These are phyloP conservation scores for Saccharomyces eubayanus DNA, from an alignment of 805 yeast species.

Conservation along the genomic window DNA sequence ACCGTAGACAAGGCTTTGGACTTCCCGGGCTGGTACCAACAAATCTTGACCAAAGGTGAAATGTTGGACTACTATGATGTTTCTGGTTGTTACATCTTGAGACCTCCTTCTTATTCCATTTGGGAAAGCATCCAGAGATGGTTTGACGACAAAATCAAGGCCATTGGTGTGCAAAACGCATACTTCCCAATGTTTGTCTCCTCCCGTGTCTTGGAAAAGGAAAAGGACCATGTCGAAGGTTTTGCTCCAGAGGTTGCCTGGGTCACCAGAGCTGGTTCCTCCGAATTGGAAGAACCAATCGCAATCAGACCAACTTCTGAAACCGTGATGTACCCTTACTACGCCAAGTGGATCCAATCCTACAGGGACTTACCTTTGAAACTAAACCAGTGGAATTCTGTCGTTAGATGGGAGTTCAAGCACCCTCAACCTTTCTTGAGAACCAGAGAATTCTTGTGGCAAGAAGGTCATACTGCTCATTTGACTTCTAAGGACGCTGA, in stretches of 20 bases:
- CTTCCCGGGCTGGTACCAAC: slow-evolving; percentile 96
- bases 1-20: slow-evolving; percentile 88
- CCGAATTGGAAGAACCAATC: slow-evolving; percentile 94
- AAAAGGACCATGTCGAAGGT: slow-evolving; percentile 97
- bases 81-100: slow-evolving; percentile 94
- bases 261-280: slow-evolving; percentile 94
- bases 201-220: slow-evolving; percentile 84
- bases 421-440: slow-evolving; percentile 99
- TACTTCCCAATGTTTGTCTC: slow-evolving; percentile 99
- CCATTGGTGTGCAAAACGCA: slow-evolving; percentile 85
- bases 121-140: slow-evolving; percentile 92
- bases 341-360: slow-evolving; percentile 97
- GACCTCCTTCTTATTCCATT: slow-evolving; percentile 88
- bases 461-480: slow-evolving; percentile 99
- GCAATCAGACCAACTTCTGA: slow-evolving; percentile 99
- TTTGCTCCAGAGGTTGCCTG: slow-evolving; percentile 99
- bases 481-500: slow-evolving; percentile 74
- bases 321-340: slow-evolving; percentile 99
- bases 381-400: slow-evolving; percentile 98
- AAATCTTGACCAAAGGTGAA: slow-evolving; percentile 91
- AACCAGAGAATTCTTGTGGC: slow-evolving; percentile 99
- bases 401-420: slow-evolving; percentile 99
- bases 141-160: slow-evolving; percentile 75
- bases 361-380: slow-evolving; percentile 95
- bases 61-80: slow-evolving; percentile 98